Evolutionary conservation across 2,329 filamentous ascomycete species (phyloP).

Genomic region (Aspergillus pseudoglaucus): DNA sequence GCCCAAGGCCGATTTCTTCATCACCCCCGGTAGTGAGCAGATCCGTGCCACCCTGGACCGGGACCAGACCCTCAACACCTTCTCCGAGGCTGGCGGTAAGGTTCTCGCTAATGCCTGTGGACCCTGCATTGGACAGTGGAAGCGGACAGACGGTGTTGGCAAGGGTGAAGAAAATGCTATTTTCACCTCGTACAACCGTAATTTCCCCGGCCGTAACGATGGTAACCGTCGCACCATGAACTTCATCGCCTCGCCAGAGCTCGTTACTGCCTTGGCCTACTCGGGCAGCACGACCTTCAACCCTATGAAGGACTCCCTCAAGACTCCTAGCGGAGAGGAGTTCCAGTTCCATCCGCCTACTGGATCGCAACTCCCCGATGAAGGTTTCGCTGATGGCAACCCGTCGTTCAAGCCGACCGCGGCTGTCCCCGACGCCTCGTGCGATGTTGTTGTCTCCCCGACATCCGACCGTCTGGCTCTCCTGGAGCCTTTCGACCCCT

Average conservation of each 20-base stretch:
- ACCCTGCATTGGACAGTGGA: constrained; percentile 93
- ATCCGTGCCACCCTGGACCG: constrained; percentile 90
- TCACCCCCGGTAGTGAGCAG: constrained; percentile 94
- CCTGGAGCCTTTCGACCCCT: constrained; percentile 81
- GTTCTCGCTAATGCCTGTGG: constrained; percentile 93
- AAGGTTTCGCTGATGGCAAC: constrained; percentile 77
- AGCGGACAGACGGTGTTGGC: constrained; percentile 72
- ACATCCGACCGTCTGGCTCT: constrained; percentile 85
- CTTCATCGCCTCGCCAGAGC: constrained; percentile 92
- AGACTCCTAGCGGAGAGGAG: constrained; percentile 67
- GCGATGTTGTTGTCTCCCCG: constrained; percentile 71
- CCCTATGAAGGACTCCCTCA: constrained; percentile 79
- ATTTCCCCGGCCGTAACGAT: constrained; percentile 95
- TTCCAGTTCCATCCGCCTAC: constrained; percentile 79
- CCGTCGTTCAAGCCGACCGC: constrained; percentile 66
- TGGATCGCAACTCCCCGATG: constrained; percentile 55
- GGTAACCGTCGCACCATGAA: constrained; percentile 97
- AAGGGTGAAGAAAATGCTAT: constrained; percentile 92
- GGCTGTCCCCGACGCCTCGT: constrained; percentile 62
- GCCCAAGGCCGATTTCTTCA: constrained; percentile 86
- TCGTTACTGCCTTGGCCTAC: constrained; percentile 94
- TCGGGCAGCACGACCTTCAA: constrained; percentile 92
- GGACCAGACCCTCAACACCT: constrained; percentile 78
- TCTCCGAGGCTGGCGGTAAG: constrained; percentile 77
- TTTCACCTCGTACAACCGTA: constrained; percentile 95